Evolutionary conservation across 2,329 filamentous ascomycete genomes (phyloP).

Genomic region (Dothistroma pini): DNA sequence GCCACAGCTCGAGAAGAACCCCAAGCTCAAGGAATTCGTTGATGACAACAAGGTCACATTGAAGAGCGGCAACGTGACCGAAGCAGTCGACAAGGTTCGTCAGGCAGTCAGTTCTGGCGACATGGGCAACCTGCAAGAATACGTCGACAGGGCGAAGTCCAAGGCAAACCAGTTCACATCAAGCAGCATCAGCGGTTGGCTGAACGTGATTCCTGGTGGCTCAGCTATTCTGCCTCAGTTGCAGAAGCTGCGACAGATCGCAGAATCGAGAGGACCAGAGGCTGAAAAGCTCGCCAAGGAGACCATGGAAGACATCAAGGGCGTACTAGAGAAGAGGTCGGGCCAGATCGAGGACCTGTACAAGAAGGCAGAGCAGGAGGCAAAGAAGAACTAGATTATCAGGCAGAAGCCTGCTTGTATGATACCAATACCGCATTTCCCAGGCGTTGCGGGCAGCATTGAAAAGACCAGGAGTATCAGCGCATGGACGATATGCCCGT

Average conservation of each 20-base stretch:
- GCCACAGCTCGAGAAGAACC: conserved; percentile 71
- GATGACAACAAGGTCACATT: conserved; percentile 67
- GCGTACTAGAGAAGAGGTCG: conserved; percentile 60
- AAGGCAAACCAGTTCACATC: conserved; percentile 55
- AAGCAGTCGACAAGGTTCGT: conserved; percentile 62
- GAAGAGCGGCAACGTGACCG: conserved; percentile 62
- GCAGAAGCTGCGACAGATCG: conserved; percentile 60
- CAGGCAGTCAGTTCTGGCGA: conserved; percentile 60
- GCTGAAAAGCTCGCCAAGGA: conserved; percentile 67
- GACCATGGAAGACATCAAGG: conserved; percentile 62
- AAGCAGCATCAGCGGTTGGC: conserved; percentile 52
- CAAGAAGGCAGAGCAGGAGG: conserved; percentile 33
- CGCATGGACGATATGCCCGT: neutral
- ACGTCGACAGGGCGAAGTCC: conserved; percentile 55
- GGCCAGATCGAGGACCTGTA: conserved; percentile 57
- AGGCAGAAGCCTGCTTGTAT: neutral
- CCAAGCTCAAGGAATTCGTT: conserved; percentile 68
- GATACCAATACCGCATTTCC: conserved; percentile 3
- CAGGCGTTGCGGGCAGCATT: neutral
- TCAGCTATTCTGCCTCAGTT: conserved; percentile 64
- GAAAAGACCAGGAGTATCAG: neutral
- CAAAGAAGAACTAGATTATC: neutral
- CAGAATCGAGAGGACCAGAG: conserved; percentile 65
- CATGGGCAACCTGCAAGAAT: conserved; percentile 56
- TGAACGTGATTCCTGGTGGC: conserved; percentile 63